These are phyloP conservation scores for Asterophora parasitica DNA, from an alignment of 768 basidiomycete genomes.

Conservation along the genomic window DNA sequence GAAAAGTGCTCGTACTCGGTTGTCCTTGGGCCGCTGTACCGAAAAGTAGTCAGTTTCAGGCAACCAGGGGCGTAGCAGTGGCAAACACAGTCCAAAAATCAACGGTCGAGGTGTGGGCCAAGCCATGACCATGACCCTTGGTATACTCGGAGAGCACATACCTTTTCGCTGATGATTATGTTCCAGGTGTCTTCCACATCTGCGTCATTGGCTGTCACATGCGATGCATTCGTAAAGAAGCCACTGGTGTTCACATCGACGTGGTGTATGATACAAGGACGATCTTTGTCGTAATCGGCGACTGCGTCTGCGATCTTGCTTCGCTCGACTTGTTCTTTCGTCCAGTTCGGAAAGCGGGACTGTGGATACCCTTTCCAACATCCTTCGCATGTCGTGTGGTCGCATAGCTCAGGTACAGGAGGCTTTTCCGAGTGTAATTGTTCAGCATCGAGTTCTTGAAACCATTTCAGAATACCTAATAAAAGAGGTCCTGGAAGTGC, in stretches of 20 bases:
- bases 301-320: slow-evolving; percentile 37
- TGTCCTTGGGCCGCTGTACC: slow-evolving; percentile 27
- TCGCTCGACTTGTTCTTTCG: slow-evolving; percentile 35
- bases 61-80: not conserved
- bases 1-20: slow-evolving; percentile 47
- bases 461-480: not conserved
- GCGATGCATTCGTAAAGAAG: slow-evolving; percentile 28
- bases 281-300: slow-evolving; percentile 22
- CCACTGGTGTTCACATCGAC: slow-evolving; percentile 38
- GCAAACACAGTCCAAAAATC: not conserved
- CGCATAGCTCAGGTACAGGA: slow-evolving; percentile 33
- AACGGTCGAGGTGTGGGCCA: not conserved
- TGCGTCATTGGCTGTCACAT: slow-evolving; percentile 17
- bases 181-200: slow-evolving; percentile 34
- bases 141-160: slow-evolving; percentile 19
- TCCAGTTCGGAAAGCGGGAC: slow-evolving; percentile 56
- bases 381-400: slow-evolving; percentile 30
- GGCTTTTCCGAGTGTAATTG: slow-evolving; percentile 28
- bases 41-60: slow-evolving; percentile 1
- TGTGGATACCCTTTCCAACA: slow-evolving; percentile 42
- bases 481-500: slow-evolving; percentile 1
- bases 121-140: not conserved
- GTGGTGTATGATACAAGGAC: slow-evolving; percentile 29
- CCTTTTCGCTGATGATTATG: slow-evolving; percentile 26
- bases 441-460: slow-evolving; percentile 30